Conservation (phyloP, 306 rosid genomes). For the Medicago truncatula region MtrunA17r5.0-ANR NC_053043.1:37104501-37105000, state of each 20-base stretch:
- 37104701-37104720: constrained; percentile 74
- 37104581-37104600: constrained; percentile 1
- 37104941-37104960: constrained; percentile 31
- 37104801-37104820: constrained; percentile 56
- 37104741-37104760: constrained; percentile 66
- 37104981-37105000: constrained; percentile 44
- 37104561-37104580: background rate
- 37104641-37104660: constrained; percentile 98
- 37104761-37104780: constrained; percentile 84
- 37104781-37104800: constrained; percentile 69
- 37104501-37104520: background rate
- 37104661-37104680: constrained; percentile 94
- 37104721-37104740: constrained; percentile 83
- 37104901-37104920: constrained; percentile 37
- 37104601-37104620: constrained; percentile 83
- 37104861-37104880: constrained; percentile 36
- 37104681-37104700: constrained; percentile 78
- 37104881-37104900: constrained; percentile 28
- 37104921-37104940: constrained; percentile 20
- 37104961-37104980: constrained; percentile 35
- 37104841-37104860: constrained; percentile 49
- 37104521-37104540: background rate
- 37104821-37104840: constrained; percentile 50
- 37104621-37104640: constrained; percentile 85
- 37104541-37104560: background rate